phyloP scores from a whole-genome alignment of 208 protist genomes.

The Trichomonas vaginalis region DNA sequence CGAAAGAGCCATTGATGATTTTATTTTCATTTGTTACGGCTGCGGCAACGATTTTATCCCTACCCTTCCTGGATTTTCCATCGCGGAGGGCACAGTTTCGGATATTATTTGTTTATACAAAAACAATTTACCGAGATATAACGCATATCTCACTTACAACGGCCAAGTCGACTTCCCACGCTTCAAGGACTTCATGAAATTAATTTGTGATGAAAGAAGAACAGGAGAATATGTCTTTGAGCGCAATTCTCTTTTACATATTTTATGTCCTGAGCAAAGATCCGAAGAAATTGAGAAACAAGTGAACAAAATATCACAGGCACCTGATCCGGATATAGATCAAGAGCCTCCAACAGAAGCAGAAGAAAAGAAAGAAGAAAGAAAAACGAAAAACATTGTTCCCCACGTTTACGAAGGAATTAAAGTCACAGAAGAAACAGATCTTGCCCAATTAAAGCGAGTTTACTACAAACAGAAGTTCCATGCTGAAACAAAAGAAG shows the following conservation, averaged over 20 bases:
- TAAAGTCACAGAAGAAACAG: background rate
- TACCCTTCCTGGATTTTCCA: slow-evolving; percentile 67
- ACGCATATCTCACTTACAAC: slow-evolving; percentile 51
- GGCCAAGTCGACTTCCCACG: slow-evolving; percentile 36
- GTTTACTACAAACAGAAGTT: slow-evolving; percentile 13
- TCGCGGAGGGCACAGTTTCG: slow-evolving; percentile 65
- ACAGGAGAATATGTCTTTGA: background rate
- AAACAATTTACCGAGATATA: slow-evolving; percentile 47
- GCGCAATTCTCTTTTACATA: background rate
- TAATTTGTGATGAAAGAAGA: background rate
- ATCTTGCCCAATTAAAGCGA: background rate
- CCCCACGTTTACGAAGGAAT: background rate
- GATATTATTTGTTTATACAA: slow-evolving; percentile 62
- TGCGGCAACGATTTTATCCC: slow-evolving; percentile 95
- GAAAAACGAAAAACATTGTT: background rate
- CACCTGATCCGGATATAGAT: background rate
- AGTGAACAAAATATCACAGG: background rate
- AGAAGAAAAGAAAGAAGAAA: background rate
- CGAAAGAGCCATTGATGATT: slow-evolving; percentile 31
- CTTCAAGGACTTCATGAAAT: background rate
- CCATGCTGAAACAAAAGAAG: background rate
- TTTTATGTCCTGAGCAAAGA: background rate
- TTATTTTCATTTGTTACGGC: slow-evolving; percentile 63
- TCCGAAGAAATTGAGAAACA: background rate
- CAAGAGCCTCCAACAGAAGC: background rate